These are phyloP conservation scores for Podospora pseudocomata DNA, from an alignment of 495 filamentous ascomycete species.

Conservation along the genomic window DNA sequence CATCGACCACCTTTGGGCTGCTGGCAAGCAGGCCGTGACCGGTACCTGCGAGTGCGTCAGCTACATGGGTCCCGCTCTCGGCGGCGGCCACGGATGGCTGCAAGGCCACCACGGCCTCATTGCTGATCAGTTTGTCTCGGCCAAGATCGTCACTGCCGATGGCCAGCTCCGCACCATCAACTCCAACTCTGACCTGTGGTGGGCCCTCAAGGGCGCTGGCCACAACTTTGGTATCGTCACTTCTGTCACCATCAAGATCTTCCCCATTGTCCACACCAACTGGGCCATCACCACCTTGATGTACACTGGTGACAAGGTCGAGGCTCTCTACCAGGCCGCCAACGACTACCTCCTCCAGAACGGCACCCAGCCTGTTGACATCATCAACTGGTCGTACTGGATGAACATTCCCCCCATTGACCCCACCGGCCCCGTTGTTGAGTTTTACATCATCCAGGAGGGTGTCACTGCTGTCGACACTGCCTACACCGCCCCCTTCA, in stretches of 20 bases:
- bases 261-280: conserved; percentile 33
- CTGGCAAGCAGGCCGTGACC: conserved; percentile 44
- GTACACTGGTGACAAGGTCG: conserved; percentile 48
- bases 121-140: conserved; percentile 53
- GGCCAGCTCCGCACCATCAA: conserved; percentile 43
- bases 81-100: conserved; percentile 59
- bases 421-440: conserved; percentile 42
- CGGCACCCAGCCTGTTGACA: conserved; percentile 37
- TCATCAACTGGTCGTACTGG: conserved; percentile 54
- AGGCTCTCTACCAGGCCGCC: conserved; percentile 42
- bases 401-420: conserved; percentile 41
- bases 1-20: conserved; percentile 35
- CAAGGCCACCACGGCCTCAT: conserved; percentile 59
- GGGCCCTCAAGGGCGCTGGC: conserved; percentile 57
- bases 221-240: conserved; percentile 63
- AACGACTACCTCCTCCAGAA: conserved; percentile 40
- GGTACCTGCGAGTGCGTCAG: conserved; percentile 56
- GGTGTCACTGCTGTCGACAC: conserved; percentile 41
- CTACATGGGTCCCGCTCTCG: conserved; percentile 53
- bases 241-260: conserved; percentile 46
- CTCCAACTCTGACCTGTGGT: conserved; percentile 49
- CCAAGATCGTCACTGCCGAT: conserved; percentile 55
- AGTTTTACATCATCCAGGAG: conserved; percentile 52
- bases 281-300: conserved; percentile 46
- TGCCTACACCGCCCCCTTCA: conserved; percentile 45